A percentile compares a stretch with the other conserved stretches of the same genome.
Conservation (phyloP, 805 yeast genomes). For the Candida sakaeoensis region DNA sequence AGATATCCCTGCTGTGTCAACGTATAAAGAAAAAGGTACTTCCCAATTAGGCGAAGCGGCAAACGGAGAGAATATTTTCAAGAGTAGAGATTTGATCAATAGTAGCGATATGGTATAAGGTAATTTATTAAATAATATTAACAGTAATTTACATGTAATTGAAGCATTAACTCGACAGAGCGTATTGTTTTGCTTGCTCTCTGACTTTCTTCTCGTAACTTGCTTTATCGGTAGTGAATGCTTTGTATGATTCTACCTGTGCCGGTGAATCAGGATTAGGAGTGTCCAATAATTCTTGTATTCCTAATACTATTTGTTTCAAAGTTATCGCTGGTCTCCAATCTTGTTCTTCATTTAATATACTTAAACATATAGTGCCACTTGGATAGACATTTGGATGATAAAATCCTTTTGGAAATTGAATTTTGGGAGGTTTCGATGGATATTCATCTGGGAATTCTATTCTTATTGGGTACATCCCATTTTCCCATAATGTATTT, state of each 20-base stretch:
- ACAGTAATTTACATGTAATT: too few species aligned
- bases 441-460: slow-evolving; percentile 90
- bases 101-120: slow-evolving; percentile 20
- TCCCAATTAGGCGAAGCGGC: slow-evolving; percentile 54
- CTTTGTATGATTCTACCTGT: slow-evolving; percentile 94
- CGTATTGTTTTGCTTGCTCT: slow-evolving; percentile 76
- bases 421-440: slow-evolving; percentile 92
- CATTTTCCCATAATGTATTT: slow-evolving; percentile 84
- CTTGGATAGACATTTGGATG: slow-evolving; percentile 98
- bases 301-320: slow-evolving; percentile 84
- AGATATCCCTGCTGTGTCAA: slow-evolving; percentile 95
- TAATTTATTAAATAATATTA: background rate
- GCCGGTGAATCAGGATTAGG: slow-evolving; percentile 98
- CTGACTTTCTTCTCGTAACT: slow-evolving; percentile 72
- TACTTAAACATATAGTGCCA: slow-evolving; percentile 92
- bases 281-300: slow-evolving; percentile 82
- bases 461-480: slow-evolving; percentile 80
- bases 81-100: slow-evolving; percentile 50
- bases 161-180: slow-evolving; percentile 21
- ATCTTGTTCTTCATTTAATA: slow-evolving; percentile 90
- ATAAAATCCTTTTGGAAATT: slow-evolving; percentile 84
- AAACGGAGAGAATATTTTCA: slow-evolving; percentile 29
- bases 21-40: slow-evolving; percentile 94
- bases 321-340: slow-evolving; percentile 97
- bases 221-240: slow-evolving; percentile 64